Conservation (phyloP, 371 early-diverging fungal species). For the Mucor saturninus region DNA sequence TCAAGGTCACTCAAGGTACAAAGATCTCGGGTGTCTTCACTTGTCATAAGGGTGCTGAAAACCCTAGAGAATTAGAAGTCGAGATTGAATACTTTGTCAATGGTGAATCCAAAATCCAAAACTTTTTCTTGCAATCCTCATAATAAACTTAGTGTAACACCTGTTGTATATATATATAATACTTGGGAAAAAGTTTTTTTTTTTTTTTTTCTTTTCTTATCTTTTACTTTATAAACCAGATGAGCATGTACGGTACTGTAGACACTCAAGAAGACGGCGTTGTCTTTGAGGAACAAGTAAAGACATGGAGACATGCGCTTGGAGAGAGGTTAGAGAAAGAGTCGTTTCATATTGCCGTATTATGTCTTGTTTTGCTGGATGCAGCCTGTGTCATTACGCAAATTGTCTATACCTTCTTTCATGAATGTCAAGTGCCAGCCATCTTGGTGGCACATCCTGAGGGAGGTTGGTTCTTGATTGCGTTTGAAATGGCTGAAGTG, state of each 20-base stretch:
- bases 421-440: conserved; percentile 31
- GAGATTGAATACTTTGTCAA: conserved; percentile 57
- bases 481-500: conserved; percentile 39
- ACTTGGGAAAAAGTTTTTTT: no score
- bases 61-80: conserved; percentile 67
- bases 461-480: conserved; percentile 19
- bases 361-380: conserved; percentile 41
- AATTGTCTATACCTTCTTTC: conserved; percentile 37
- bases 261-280: not conserved
- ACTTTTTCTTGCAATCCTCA: conserved; percentile 26
- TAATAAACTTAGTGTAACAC: conserved; percentile 6
- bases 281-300: conserved; percentile 1
- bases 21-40: conserved; percentile 58
- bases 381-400: conserved; percentile 42
- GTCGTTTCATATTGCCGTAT: conserved; percentile 35
- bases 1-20: conserved; percentile 50
- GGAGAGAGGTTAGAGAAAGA: conserved; percentile 45
- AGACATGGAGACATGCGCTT: conserved; percentile 39
- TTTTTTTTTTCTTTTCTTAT: not conserved
- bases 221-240: not conserved
- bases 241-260: not conserved
- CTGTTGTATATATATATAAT: no score
- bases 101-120: conserved; percentile 34
- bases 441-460: conserved; percentile 1
- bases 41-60: conserved; percentile 58